Evolutionary conservation across 2,329 filamentous ascomycete genomes (phyloP).

Genomic region (Arthroderma sp.): DNA sequence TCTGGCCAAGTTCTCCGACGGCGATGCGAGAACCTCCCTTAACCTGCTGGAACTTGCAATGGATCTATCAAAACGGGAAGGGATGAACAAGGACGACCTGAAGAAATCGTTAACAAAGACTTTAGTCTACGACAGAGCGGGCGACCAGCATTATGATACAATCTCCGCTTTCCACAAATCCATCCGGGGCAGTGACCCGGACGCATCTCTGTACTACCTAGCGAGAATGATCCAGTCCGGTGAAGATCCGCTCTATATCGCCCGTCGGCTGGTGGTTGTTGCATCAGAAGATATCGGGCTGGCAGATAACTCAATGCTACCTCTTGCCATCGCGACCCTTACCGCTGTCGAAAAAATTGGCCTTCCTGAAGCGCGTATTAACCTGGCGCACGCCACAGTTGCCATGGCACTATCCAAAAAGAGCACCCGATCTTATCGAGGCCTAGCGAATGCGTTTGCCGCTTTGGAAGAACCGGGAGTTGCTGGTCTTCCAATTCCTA

Average conservation of each 20-base stretch:
- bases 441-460: conserved; percentile 63
- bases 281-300: conserved; percentile 88
- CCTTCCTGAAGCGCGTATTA: conserved; percentile 87
- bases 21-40: conserved; percentile 82
- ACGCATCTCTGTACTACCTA: conserved; percentile 87
- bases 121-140: conserved; percentile 83
- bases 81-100: conserved; percentile 60
- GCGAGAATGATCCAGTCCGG: conserved; percentile 91
- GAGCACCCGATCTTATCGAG: conserved; percentile 75
- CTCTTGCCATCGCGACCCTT: conserved; percentile 74
- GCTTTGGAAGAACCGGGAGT: conserved; percentile 73
- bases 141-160: conserved; percentile 94
- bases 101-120: conserved; percentile 80
- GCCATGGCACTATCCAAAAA: conserved; percentile 72
- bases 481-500: conserved; percentile 65
- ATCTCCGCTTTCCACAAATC: conserved; percentile 97
- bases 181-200: conserved; percentile 70
- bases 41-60: conserved; percentile 86
- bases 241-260: conserved; percentile 86
- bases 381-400: conserved; percentile 73
- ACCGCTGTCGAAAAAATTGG: conserved; percentile 85
- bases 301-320: conserved; percentile 71
- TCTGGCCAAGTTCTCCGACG: conserved; percentile 75
- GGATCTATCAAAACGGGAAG: conserved; percentile 52
- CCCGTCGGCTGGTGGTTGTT: conserved; percentile 84